These are phyloP conservation scores for Polyporus tsugae DNA, from an alignment of 1,284 basidiomycete genomes.

Conservation along the genomic window DNA sequence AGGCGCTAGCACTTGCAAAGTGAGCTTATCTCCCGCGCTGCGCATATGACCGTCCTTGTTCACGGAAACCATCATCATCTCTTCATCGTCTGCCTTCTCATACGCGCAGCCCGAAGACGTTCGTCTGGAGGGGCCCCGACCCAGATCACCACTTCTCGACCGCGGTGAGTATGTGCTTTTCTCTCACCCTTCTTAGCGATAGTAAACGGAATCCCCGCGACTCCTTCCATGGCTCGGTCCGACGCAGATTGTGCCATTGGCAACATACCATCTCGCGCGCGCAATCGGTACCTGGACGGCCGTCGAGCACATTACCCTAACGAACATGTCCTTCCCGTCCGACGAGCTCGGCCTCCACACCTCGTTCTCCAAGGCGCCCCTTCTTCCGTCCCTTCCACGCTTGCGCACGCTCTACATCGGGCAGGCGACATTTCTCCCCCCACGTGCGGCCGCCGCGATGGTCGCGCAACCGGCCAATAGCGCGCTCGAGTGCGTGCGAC, in stretches of 20 bases:
- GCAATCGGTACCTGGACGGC: conserved; percentile 54
- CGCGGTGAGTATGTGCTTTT: conserved; percentile 50
- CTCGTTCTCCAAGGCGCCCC: conserved; percentile 34
- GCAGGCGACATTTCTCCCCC: conserved; percentile 55
- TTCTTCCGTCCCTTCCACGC: conserved; percentile 48
- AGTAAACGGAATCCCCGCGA: background rate
- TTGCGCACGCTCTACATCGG: conserved; percentile 55
- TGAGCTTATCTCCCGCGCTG: conserved; percentile 38
- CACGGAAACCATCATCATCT: background rate
- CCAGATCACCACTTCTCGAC: conserved; percentile 67
- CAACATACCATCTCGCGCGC: conserved; percentile 51
- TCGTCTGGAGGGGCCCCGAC: conserved; percentile 65
- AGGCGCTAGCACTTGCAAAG: conserved; percentile 51
- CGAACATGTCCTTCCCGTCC: conserved; percentile 51
- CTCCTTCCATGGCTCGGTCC: background rate
- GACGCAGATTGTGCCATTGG: conserved; percentile 55
- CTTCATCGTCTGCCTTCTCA: background rate
- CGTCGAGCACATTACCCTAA: conserved; percentile 54
- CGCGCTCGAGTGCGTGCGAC: conserved; percentile 47
- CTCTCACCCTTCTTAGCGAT: background rate
- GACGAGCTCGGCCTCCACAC: conserved; percentile 34
- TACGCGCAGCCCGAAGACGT: conserved; percentile 51
- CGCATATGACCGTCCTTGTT: background rate
- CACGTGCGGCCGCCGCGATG: conserved; percentile 49
- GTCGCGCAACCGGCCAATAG: conserved; percentile 42